Evolutionary conservation across 192 early-diverging fungal species (phyloP).

Genomic region (Obelidium mucronatum): DNA sequence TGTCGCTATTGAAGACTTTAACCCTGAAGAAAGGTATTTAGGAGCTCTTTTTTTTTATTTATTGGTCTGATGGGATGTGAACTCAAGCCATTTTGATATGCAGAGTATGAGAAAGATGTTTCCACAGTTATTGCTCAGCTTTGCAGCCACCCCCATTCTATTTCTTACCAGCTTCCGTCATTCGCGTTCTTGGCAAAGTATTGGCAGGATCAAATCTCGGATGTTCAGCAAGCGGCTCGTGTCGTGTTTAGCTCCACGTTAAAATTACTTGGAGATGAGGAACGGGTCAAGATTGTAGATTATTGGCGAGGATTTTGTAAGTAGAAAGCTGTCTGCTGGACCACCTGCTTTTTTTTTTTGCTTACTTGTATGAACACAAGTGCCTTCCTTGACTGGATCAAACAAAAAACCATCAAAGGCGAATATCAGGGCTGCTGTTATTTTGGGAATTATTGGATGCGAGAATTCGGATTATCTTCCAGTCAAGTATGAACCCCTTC

Average conservation of each 20-base stretch:
- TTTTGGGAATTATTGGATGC: constrained; percentile 79
- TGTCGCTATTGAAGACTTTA: constrained; percentile 61
- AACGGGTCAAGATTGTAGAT: constrained; percentile 61
- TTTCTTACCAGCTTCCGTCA: constrained; percentile 63
- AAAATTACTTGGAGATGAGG: constrained; percentile 51
- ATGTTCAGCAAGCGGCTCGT: constrained; percentile 72
- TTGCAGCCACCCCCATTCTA: constrained; percentile 43
- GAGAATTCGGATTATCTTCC: constrained; percentile 58
- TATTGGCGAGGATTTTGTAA: constrained; percentile 77
- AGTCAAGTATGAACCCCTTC: constrained; percentile 10
- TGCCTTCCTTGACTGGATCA: constrained; percentile 3
- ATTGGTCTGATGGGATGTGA: background rate
- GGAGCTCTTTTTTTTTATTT: no score
- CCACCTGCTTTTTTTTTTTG: background rate
- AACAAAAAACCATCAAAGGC: constrained; percentile 57
- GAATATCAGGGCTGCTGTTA: constrained; percentile 66
- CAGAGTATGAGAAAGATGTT: constrained; percentile 57
- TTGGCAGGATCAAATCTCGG: constrained; percentile 82
- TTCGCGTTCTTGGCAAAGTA: constrained; percentile 79
- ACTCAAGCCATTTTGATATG: background rate
- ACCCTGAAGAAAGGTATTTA: constrained; percentile 54
- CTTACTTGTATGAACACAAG: background rate
- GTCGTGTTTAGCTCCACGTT: constrained; percentile 63
- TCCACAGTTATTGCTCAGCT: constrained; percentile 44
- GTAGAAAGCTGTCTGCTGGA: constrained; percentile 1